A percentile compares a stretch with the other conserved stretches of the same genome.
phyloP scores from a whole-genome alignment of 495 filamentous ascomycete species.

The Aspergillus asperescens region DNA sequence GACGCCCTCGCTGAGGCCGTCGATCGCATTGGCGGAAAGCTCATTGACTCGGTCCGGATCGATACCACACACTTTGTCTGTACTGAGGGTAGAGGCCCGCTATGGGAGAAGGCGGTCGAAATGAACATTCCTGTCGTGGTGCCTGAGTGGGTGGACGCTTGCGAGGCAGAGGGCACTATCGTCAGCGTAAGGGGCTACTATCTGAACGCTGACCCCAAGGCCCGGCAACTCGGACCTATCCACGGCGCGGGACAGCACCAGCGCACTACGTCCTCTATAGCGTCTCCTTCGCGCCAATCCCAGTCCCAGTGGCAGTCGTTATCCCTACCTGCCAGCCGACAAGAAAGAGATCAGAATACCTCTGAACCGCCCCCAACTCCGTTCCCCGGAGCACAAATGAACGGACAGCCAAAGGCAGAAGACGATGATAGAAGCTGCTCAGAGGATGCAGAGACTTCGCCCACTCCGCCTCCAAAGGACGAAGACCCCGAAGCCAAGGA shows the following conservation, averaged over 20 bases:
- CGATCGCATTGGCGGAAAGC: constrained; percentile 85
- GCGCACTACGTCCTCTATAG: constrained; percentile 34
- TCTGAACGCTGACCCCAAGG: constrained; percentile 75
- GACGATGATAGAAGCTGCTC: constrained; percentile 25
- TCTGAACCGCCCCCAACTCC: constrained; percentile 39
- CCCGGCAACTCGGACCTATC: constrained; percentile 51
- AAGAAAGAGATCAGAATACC: constrained; percentile 21
- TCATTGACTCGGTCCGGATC: constrained; percentile 86
- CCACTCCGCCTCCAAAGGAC: constrained; percentile 38
- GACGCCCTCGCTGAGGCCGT: constrained; percentile 70
- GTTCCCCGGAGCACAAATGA: constrained; percentile 39
- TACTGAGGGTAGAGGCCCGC: constrained; percentile 82
- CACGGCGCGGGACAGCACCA: constrained; percentile 37
- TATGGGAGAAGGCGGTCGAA: constrained; percentile 94
- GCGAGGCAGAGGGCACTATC: constrained; percentile 88
- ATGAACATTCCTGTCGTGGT: constrained; percentile 98
- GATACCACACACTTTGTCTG: constrained; percentile 99
- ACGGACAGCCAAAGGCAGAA: constrained; percentile 27
- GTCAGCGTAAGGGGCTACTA: constrained; percentile 95
- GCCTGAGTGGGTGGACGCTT: constrained; percentile 94
- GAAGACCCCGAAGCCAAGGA: constrained; percentile 13
- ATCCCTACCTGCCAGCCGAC: constrained; percentile 24
- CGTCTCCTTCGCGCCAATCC: constrained; percentile 12
- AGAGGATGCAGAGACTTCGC: constrained; percentile 23
- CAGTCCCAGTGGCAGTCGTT: constrained; percentile 16